Base-by-base conservation (phyloP, 768 basidiomycete genomes). In the Lentinus tigrinus region DNA sequence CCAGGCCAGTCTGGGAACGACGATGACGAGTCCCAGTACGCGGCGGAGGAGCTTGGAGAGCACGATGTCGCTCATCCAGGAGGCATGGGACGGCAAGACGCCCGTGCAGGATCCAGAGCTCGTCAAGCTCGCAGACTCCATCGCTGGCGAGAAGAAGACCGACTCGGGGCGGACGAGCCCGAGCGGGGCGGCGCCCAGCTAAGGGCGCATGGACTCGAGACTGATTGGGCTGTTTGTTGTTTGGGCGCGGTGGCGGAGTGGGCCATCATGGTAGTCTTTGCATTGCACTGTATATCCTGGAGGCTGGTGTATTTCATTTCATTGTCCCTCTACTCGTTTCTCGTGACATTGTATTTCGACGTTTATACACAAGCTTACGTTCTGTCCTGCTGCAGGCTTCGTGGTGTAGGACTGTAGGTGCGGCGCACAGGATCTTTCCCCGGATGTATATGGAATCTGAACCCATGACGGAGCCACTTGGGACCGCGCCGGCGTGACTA, bases 21-120 rank as follows among this genome's bases (percentile, higher is more conserved):
- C 95, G 63, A 89, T 88, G 85, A 96, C 95, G 50, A 91, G 89
- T 67, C 96, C 97, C 14, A 95, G 92, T 71, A 98, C 89, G 49
- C 78, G 97, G 63, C 78, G 96, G 73, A 78, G 96, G 71, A 93
- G 91, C 70, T 72, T 98, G 71, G 96, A 98, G 79, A 95, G 90
- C 71, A 98, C 97, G 52, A 94, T 95, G 80, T 88, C 88, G 61
- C 83, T 98, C 70, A 96, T 98, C 68, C 88, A 95, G 73, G 93
- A 93, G 64, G 96, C 91, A 6, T 85, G 89, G 73, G 95, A 96
- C 51, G 91, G 91, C 31, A 86, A 81, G 56, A 26, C 48, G 27
- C 49, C 63, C 3, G 0, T 54, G 23, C 58, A 62, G 49, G 69
- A 70, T 52, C 54, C 64, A 11, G 69, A 70, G 64, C 59, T 70